Percentiles rank a stretch among this genome's conserved stretches.
Evolutionary conservation across 305 asterid species (phyloP).

Genomic region (Caryopteris hybrid): DNA sequence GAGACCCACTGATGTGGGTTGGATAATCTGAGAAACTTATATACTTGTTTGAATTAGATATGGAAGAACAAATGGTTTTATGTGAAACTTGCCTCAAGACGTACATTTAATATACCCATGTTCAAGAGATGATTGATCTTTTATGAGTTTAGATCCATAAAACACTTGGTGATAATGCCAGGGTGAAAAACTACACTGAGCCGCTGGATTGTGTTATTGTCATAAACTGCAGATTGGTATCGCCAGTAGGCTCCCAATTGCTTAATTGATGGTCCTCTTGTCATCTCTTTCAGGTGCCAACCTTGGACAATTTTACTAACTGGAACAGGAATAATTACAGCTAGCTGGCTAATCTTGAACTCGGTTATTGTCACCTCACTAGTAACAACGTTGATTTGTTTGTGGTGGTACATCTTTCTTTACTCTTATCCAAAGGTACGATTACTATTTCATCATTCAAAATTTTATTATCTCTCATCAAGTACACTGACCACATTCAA

Average conservation of each 20-base stretch:
- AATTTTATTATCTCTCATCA: neutral
- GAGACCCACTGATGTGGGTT: no score
- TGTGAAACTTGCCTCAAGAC: neutral
- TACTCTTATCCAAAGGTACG: slow-evolving; percentile 85
- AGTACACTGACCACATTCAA: neutral
- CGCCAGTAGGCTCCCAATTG: no score
- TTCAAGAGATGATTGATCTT: no score
- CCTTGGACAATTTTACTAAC: slow-evolving; percentile 86
- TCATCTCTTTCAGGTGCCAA: slow-evolving; percentile 67
- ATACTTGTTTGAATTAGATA: neutral
- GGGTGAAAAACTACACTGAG: neutral
- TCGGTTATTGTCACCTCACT: slow-evolving; percentile 45
- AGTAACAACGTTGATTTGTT: slow-evolving; percentile 38
- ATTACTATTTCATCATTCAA: neutral
- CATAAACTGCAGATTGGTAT: neutral
- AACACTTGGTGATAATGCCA: neutral
- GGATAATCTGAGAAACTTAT: neutral
- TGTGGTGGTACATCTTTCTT: slow-evolving; percentile 93
- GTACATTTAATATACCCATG: neutral
- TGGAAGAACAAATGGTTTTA: neutral
- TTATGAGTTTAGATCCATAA: no score
- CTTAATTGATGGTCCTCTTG: neutral
- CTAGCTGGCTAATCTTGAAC: slow-evolving; percentile 71
- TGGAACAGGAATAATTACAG: slow-evolving; percentile 48
- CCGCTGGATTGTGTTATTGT: neutral